Percentiles rank a stretch among this genome's conserved stretches.
These are phyloP conservation scores for Xylaria sp. DNA, from an alignment of 2,329 filamentous ascomycete species.

Conservation along the genomic window DNA sequence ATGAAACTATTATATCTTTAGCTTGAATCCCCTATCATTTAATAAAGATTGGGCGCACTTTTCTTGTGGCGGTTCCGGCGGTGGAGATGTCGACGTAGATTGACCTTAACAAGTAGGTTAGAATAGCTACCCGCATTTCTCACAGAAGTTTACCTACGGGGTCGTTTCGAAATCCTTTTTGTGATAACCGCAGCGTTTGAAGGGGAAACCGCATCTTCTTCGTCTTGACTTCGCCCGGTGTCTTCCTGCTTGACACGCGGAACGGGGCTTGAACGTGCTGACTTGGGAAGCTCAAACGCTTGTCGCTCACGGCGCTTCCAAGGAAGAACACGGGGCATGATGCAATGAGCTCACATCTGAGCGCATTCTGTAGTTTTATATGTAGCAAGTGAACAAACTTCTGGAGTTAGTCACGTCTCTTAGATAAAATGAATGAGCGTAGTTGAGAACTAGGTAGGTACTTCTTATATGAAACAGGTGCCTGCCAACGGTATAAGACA, in stretches of 20 bases:
- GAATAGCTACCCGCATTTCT: neutral
- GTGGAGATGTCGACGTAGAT: constrained; percentile 63
- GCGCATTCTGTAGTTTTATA: constrained; percentile 12
- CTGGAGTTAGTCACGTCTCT: neutral
- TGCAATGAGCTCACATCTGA: neutral
- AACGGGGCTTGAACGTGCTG: constrained; percentile 35
- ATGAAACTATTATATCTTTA: constrained; percentile 63
- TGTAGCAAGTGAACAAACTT: neutral
- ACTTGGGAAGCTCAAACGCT: constrained; percentile 24
- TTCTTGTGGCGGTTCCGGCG: constrained; percentile 59
- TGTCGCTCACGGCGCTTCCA: constrained; percentile 55
- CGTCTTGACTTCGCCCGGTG: constrained; percentile 25
- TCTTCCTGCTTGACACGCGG: constrained; percentile 29
- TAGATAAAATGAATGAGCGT: neutral
- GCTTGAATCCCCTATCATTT: neutral
- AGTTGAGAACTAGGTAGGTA: neutral
- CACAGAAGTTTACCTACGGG: constrained; percentile 18
- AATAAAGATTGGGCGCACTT: constrained; percentile 49
- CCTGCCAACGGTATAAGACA: neutral
- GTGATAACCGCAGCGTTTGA: constrained; percentile 13
- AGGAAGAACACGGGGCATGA: constrained; percentile 63
- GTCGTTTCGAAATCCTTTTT: constrained; percentile 30
- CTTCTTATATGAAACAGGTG: neutral
- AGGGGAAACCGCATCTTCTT: constrained; percentile 24
- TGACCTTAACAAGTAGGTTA: constrained; percentile 43